Percentiles rank a stretch among this genome's conserved stretches.
Evolutionary conservation across 2,329 filamentous ascomycete species (phyloP).

Genomic region (Paraphoma chrysanthemicola): DNA sequence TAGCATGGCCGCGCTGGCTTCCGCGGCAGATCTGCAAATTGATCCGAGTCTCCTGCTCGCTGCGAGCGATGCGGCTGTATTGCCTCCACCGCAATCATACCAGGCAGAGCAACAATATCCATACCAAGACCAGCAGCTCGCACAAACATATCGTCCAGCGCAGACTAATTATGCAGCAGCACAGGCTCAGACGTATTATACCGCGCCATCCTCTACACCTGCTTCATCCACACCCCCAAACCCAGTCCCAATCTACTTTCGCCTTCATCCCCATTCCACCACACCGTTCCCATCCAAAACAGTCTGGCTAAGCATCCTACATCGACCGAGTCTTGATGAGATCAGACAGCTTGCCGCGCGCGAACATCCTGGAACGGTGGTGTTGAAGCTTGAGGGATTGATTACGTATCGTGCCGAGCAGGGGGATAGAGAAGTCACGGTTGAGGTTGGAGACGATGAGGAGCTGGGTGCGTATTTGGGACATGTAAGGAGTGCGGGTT

Average conservation of each 20-base stretch:
- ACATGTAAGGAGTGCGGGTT: slow-evolving; percentile 54
- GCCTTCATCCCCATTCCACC: slow-evolving; percentile 70
- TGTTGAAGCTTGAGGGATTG: slow-evolving; percentile 70
- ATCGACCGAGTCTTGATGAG: slow-evolving; percentile 65
- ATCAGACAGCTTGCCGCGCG: slow-evolving; percentile 66
- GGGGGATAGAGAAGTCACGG: slow-evolving; percentile 64
- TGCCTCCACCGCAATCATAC: slow-evolving; percentile 34
- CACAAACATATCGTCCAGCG: slow-evolving; percentile 39
- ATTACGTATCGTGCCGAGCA: slow-evolving; percentile 54
- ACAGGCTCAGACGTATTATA: slow-evolving; percentile 17
- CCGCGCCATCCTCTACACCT: background rate
- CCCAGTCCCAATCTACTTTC: slow-evolving; percentile 66
- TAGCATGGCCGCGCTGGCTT: slow-evolving; percentile 19
- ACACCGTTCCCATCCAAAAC: slow-evolving; percentile 55
- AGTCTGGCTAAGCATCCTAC: slow-evolving; percentile 72
- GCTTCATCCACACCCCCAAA: slow-evolving; percentile 47
- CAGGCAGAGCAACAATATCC: slow-evolving; percentile 17
- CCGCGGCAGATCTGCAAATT: slow-evolving; percentile 65
- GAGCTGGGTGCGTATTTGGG: slow-evolving; percentile 76
- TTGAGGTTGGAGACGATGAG: slow-evolving; percentile 72
- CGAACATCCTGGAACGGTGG: slow-evolving; percentile 67
- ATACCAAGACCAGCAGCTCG: slow-evolving; percentile 35
- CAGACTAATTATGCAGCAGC: slow-evolving; percentile 10
- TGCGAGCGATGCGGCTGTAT: slow-evolving; percentile 56
- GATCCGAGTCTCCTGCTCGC: slow-evolving; percentile 68